A percentile compares a stretch with the other conserved stretches of the same genome.
Evolutionary conservation across 345 rosid genomes (phyloP).

Genomic region (Acer yangbiense): DNA sequence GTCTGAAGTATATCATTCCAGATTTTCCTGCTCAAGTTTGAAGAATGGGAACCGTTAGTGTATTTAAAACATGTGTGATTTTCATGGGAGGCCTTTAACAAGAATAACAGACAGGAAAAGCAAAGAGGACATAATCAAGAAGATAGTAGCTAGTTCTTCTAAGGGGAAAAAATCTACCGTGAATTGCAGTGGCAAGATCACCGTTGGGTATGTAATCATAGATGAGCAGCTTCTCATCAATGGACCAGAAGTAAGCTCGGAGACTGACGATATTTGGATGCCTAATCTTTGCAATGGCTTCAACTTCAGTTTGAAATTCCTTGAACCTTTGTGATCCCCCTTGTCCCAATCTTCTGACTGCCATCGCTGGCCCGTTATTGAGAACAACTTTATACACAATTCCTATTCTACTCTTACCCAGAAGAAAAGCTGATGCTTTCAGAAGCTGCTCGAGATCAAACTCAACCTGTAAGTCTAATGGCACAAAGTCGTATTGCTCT

Average conservation of each 20-base stretch:
- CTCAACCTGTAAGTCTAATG: slow-evolving; percentile 55
- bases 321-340: slow-evolving; percentile 72
- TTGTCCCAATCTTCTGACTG: slow-evolving; percentile 79
- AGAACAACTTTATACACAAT: slow-evolving; percentile 88
- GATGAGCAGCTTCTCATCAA: slow-evolving; percentile 81
- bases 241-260: slow-evolving; percentile 90
- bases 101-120: background rate
- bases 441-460: slow-evolving; percentile 83
- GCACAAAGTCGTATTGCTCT: slow-evolving; percentile 65
- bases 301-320: slow-evolving; percentile 87
- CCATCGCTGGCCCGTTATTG: slow-evolving; percentile 59
- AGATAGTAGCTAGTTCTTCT: background rate
- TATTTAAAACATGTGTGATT: background rate
- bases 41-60: slow-evolving; percentile 7
- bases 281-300: slow-evolving; percentile 81
- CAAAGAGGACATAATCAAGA: background rate
- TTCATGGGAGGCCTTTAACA: slow-evolving; percentile 2
- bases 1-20: slow-evolving; percentile 53
- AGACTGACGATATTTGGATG: slow-evolving; percentile 81
- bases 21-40: slow-evolving; percentile 52
- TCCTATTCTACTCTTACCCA: slow-evolving; percentile 85
- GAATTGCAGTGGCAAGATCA: slow-evolving; percentile 76
- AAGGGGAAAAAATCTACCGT: slow-evolving; percentile 43
- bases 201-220: slow-evolving; percentile 79
- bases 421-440: slow-evolving; percentile 88